Percentiles rank a stretch among this genome's conserved stretches.
These are phyloP conservation scores for Psilocybe sp. DNA, from an alignment of 768 basidiomycete genomes.

Conservation along the genomic window DNA sequence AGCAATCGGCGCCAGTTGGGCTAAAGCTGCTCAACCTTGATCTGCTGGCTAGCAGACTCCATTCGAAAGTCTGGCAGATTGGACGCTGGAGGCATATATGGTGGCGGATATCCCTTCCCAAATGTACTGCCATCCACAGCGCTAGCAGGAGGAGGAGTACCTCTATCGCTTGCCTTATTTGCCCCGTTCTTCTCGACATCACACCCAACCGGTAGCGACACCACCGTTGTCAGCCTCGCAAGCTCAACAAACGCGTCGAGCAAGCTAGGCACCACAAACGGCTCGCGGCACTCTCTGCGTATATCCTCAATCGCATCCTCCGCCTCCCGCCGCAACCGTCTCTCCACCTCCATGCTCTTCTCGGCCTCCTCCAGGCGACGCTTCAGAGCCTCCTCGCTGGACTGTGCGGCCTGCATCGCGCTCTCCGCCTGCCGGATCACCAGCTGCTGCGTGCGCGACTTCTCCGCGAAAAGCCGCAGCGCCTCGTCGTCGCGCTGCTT, in stretches of 20 bases:
- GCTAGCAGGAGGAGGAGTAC: no score
- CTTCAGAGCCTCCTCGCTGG: constrained; percentile 18
- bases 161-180: no score
- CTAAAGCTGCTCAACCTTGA: no score
- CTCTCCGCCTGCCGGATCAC: constrained; percentile 2
- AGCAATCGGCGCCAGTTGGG: no score
- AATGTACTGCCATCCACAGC: no score
- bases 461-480: no score
- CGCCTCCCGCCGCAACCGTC: constrained; percentile 32
- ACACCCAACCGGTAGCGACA: background rate
- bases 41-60: no score
- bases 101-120: no score
- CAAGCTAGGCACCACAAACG: constrained; percentile 57
- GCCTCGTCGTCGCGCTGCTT: no score
- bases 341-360: constrained; percentile 34
- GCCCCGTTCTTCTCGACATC: no score
- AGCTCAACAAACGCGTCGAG: constrained; percentile 51
- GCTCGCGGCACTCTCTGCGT: constrained; percentile 44
- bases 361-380: constrained; percentile 27
- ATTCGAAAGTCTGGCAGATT: no score
- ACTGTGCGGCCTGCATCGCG: background rate
- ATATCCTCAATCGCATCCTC: constrained; percentile 47
- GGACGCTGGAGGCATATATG: no score
- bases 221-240: constrained; percentile 40
- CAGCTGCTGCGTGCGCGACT: background rate